A percentile compares a stretch with the other conserved stretches of the same genome.
Evolutionary conservation across 176 grass and related monocot genomes (phyloP).

Genomic region (Triticum turgidum): DNA sequence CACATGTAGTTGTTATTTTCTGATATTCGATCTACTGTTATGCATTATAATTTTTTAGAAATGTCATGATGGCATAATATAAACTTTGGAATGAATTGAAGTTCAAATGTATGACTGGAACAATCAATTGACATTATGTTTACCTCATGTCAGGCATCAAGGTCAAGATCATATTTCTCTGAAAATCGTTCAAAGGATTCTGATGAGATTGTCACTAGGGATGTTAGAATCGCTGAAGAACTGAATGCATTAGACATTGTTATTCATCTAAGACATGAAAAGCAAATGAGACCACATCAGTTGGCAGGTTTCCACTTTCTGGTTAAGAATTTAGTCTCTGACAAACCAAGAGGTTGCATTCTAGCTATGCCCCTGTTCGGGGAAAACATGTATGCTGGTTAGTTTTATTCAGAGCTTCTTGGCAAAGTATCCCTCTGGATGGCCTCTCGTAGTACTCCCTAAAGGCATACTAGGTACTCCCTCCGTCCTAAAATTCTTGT

Average conservation of each 20-base stretch:
- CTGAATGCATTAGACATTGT: constrained; percentile 47
- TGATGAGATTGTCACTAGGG: constrained; percentile 33
- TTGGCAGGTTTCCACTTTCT: constrained; percentile 79
- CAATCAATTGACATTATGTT: constrained; percentile 11
- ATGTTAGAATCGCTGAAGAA: constrained; percentile 48
- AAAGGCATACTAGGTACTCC: constrained; percentile 60
- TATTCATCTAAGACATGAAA: constrained; percentile 73
- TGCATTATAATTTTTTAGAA: not conserved
- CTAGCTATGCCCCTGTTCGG: constrained; percentile 78
- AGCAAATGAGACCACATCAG: constrained; percentile 54
- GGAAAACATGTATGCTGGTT: constrained; percentile 91
- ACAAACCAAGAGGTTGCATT: constrained; percentile 85
- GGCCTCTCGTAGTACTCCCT: constrained; percentile 68
- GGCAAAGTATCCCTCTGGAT: constrained; percentile 65
- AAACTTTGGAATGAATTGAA: not conserved
- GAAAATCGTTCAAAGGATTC: constrained; percentile 32
- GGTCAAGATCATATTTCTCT: constrained; percentile 34
- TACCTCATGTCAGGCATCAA: constrained; percentile 52
- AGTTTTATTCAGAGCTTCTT: constrained; percentile 93
- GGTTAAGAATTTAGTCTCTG: constrained; percentile 75
- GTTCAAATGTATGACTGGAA: not conserved
- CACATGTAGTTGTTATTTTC: not conserved
- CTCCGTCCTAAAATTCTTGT: too few relatives aligned
- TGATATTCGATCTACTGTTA: not conserved
- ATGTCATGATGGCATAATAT: not conserved